These are phyloP conservation scores for Coix lacrymajobi DNA, from an alignment of 176 grass and related monocot genomes.

Conservation along the genomic window DNA sequence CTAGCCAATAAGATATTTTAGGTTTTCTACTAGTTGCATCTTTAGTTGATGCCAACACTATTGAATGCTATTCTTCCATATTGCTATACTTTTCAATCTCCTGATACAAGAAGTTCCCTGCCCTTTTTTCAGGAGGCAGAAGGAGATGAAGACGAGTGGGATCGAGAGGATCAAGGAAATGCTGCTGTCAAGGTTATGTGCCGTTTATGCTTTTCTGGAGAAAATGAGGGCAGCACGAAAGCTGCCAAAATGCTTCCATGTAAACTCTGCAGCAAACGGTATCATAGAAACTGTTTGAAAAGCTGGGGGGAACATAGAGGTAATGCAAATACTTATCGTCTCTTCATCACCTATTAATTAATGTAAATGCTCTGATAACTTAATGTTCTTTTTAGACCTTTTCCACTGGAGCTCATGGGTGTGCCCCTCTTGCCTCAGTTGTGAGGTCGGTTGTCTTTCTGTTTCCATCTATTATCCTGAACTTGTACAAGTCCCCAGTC, in stretches of 20 bases:
- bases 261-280: constrained; percentile 91
- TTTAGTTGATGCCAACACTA: not conserved
- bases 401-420: constrained; percentile 90
- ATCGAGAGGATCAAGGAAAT: constrained; percentile 49
- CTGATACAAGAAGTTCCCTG: not conserved
- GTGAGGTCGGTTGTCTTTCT: constrained; percentile 58
- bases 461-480: not conserved
- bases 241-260: constrained; percentile 96
- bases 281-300: constrained; percentile 91
- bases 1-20: not conserved
- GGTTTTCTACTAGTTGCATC: constrained; percentile 2
- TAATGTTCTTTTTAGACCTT: constrained; percentile 59
- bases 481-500: not conserved
- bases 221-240: constrained; percentile 78
- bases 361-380: constrained; percentile 18
- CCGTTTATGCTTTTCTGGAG: constrained; percentile 84
- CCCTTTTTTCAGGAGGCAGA: constrained; percentile 36
- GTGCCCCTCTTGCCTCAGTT: constrained; percentile 78
- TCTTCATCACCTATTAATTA: constrained; percentile 1
- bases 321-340: not conserved
- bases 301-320: constrained; percentile 91
- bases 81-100: constrained; percentile 4
- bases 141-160: constrained; percentile 45
- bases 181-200: constrained; percentile 83
- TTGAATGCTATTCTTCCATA: not conserved